Percentiles rank a stretch among this genome's conserved stretches.
Evolutionary conservation across 2,329 filamentous ascomycete species (phyloP).

Genomic region (Penicillium sp.): DNA sequence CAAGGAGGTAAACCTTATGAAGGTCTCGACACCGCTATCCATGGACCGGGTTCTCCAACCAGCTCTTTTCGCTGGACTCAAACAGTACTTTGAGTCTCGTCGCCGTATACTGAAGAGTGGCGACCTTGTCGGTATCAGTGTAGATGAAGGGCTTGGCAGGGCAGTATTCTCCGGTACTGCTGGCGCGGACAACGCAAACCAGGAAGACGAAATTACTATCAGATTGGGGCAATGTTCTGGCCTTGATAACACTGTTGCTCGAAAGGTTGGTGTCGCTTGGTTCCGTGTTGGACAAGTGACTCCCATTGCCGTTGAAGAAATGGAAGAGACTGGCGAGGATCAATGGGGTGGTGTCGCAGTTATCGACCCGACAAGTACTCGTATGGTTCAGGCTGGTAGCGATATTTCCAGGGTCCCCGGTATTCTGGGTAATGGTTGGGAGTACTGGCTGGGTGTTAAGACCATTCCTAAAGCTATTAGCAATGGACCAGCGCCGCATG

Average conservation of each 20-base stretch:
- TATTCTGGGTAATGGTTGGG: conserved; percentile 74
- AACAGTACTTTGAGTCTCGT: conserved; percentile 81
- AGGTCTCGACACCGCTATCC: conserved; percentile 83
- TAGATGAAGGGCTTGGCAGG: conserved; percentile 80
- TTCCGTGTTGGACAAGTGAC: conserved; percentile 80
- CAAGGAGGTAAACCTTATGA: conserved; percentile 80
- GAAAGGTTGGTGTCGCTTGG: conserved; percentile 72
- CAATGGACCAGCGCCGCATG: conserved; percentile 36
- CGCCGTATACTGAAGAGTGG: conserved; percentile 79
- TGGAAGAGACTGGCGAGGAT: conserved; percentile 62
- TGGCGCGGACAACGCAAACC: conserved; percentile 56
- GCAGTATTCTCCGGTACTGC: conserved; percentile 69
- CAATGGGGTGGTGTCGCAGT: conserved; percentile 83
- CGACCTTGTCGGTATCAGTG: conserved; percentile 82
- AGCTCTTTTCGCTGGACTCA: conserved; percentile 79
- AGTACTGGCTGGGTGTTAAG: conserved; percentile 81
- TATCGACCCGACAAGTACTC: conserved; percentile 81
- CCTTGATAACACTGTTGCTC: conserved; percentile 29
- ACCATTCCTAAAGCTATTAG: conserved; percentile 53
- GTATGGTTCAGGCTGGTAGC: conserved; percentile 88
- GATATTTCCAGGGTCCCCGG: conserved; percentile 78
- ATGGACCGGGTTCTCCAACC: conserved; percentile 83
- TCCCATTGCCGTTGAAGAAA: conserved; percentile 46
- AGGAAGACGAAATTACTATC: conserved; percentile 67
- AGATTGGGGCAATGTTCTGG: conserved; percentile 38